phyloP scores from a whole-genome alignment of 1,139 yeast species.

The Debaryomyces singareniensis region DNA sequence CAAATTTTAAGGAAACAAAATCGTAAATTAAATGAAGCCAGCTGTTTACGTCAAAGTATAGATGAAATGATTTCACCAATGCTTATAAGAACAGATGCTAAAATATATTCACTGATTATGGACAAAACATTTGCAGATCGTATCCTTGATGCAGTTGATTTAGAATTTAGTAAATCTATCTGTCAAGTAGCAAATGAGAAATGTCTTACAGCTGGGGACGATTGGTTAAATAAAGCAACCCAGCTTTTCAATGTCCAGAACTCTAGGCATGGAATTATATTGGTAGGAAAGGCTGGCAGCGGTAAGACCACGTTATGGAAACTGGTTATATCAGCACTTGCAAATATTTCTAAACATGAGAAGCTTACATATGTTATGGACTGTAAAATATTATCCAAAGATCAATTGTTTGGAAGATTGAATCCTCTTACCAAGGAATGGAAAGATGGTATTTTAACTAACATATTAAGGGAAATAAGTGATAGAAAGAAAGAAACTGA shows the following conservation, averaged over 20 bases:
- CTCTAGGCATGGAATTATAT: constrained; percentile 75
- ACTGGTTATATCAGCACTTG: constrained; percentile 42
- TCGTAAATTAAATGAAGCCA: constrained; percentile 21
- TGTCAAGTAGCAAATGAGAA: constrained; percentile 8
- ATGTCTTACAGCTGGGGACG: constrained; percentile 21
- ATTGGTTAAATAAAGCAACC: constrained; percentile 50
- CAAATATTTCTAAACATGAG: constrained; percentile 27
- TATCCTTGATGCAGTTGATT: constrained; percentile 9
- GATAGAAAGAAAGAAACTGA: constrained; percentile 56
- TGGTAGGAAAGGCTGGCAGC: constrained; percentile 71
- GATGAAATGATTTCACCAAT: constrained; percentile 61
- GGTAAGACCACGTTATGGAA: constrained; percentile 64
- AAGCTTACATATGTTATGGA: constrained; percentile 49
- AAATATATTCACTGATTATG: constrained; percentile 25
- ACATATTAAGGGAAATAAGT: constrained; percentile 53
- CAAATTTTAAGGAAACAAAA: constrained; percentile 25
- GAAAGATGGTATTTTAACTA: constrained; percentile 83
- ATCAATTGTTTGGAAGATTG: constrained; percentile 60
- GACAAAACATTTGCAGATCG: constrained; percentile 18
- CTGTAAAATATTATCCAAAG: constrained; percentile 69
- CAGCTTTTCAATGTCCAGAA: constrained; percentile 61
- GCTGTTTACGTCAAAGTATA: constrained; percentile 48
- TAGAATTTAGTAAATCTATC: constrained; percentile 4
- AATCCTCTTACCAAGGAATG: constrained; percentile 83
- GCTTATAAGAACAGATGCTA: constrained; percentile 47